Evolutionary conservation across 768 basidiomycete species (phyloP), one percentile per base, ranked within the genome.

Genomic region (Lepiota brunneoincarnata): DNA sequence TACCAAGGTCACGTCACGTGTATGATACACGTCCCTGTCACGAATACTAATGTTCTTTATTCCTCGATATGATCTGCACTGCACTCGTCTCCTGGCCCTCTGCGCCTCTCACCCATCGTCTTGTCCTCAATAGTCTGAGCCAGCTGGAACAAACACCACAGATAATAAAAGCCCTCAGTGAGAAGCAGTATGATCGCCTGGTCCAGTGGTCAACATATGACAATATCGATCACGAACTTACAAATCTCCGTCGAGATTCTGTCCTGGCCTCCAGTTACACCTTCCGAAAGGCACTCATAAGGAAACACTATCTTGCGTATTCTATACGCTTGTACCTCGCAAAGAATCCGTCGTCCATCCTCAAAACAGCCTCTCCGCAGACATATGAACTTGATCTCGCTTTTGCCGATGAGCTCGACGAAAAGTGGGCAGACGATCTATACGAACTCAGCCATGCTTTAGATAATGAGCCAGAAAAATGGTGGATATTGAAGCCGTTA

Each of bases 401-500:
- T 12, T 93, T 89, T 66, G 87, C 87, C 2, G 96, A 99, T 69
- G 97, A 99, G 63, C 78, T 99, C 15, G 93, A 97, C 56, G 97
- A 98, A 69, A 75, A 93, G 71, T 89, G 94, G 82, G 70, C 81
- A 26, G 96, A 98, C 69, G 97, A 99, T 54, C 79, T 98, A 31
- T 98, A 86, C 79, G 94, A 97, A 46, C 80, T 98, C 12, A 83
- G 80, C 5, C 69, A 78, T 41, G 72, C 76, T 17, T 77, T 97
- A 26, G 78, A 84, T 18, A 67, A 65, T 28, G 64, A 72, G 10
- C 53, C 45, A 2, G 58, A 63, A 3, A 72, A 71, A 24, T 98
- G 96, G 96, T 98, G 87, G 81, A 96, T 99, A 57, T 72, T 99
- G 48, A 99, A 99, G 72, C 95, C 97, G 78, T 79, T 58, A 61